Evolutionary conservation across 345 rosid species (phyloP), one percentile per base, ranked within the genome.

Genomic region (Salix arbutifolia): DNA sequence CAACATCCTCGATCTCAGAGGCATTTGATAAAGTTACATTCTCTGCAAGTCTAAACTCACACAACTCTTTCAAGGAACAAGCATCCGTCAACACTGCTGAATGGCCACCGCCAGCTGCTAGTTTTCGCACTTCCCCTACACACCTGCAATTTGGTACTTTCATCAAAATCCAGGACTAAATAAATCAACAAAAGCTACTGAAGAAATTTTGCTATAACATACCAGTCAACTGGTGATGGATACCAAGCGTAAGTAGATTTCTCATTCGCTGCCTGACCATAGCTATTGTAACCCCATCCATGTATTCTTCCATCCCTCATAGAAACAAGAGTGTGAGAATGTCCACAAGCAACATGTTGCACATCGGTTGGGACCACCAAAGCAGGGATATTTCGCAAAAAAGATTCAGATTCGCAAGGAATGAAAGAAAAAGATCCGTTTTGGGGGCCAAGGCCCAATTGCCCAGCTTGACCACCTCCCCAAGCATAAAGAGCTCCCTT

Each of bases 181-280:
- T 3, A 77, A 31, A 50, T 62, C 46, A 48, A 38, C 68, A 85
- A 46, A 73, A 12, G 67, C 44, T 70, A 70, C 28, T 40, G 18
- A 69, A 78, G 40, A 68, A 77, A 21, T 42, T 68, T 60, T 40
- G 69, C 71, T 38, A 71, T 69, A 67, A 8, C 85, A 62, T 89
- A 94, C 99, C 99, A 96, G 83, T 96, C 98, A 82, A 96, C 88
- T 65, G 99, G 97, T 46, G 99, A 96, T 0, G 98, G 98, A 86
- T 87, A 91, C 95, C 99, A 93, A 74, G 99, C 97, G 81, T 91
- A 93, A 19, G 87, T 87, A 21, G 97, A 88, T 70, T 94, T 94
- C 84, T 91, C 87, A 82, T 91, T 96, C 33, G 98, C 95, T 53
- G 95, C 99, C 89, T 96, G 98, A 31, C 99, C 99, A 76, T 96